Evolutionary conservation across 73 alveolate species (phyloP), one percentile per base, ranked within the genome.

Genomic region (Tetrahymena elliotti): DNA sequence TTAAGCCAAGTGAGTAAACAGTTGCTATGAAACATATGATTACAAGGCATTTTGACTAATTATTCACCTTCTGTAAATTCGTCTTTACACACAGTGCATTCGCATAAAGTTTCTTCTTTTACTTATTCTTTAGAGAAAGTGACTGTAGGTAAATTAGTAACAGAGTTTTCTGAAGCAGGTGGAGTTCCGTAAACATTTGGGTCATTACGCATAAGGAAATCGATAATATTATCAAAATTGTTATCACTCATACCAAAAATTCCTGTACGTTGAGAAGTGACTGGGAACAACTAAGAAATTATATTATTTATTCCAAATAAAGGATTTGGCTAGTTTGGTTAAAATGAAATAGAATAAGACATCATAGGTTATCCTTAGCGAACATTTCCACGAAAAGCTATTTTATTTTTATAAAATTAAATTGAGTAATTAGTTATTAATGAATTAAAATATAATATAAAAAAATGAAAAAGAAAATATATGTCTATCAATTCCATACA

Each of bases 1-100:
- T 98, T 96, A 94, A 98, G 97, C 99, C 99, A 98, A 95, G 99
- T 98, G 94, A 97, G 84, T 53, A 97, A 84, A 39, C 99, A 97
- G 40, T 96, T 97, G 84, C 95, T 92, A 97, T 97, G 99, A 93
- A 97, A 97, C 84, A 95, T 95, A 95, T 97, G 99, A 36, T 97
- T 82, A 40, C 99, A 97, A n/a, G 99, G 99, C 95, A 97, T 95
- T 83, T 97, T 96, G 84, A 97, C 93, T 53, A 96, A 93, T 93
- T 94, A 35, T 83, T 96, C 95, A 11, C 96, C 97, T 38, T 94
- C 68, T 88, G 33, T 84, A 95, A 97, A 97, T 96, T 97, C 99
- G 52, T 97, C 99, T 95, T 97, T 94, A 39, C 99, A 97, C 35
- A 97, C 98, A 36, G 97, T 94, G 27, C 99, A 97, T 93, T 93